Evolutionary conservation across 306 rosid species (phyloP).

Genomic region (apple (Malus domestica)): ASM211411v1 NC_041801.1:414501-415000

Average conservation of each 20-base stretch:
- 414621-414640: slow-evolving; percentile 36
- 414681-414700: slow-evolving; percentile 80
- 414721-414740: slow-evolving; percentile 71
- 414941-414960: not conserved
- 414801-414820: slow-evolving; percentile 27
- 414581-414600: slow-evolving; percentile 31
- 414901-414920: slow-evolving; percentile 6
- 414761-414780: slow-evolving; percentile 46
- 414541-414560: not conserved
- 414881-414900: slow-evolving; percentile 17
- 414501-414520: not conserved
- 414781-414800: slow-evolving; percentile 39
- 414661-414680: slow-evolving; percentile 72
- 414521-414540: slow-evolving; percentile 1
- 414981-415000: not conserved
- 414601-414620: slow-evolving; percentile 8
- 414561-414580: slow-evolving; percentile 14
- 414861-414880: slow-evolving; percentile 18
- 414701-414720: slow-evolving; percentile 95
- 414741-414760: slow-evolving; percentile 54
- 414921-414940: not conserved
- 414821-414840: slow-evolving; percentile 32
- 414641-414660: slow-evolving; percentile 97
- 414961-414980: not conserved
- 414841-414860: slow-evolving; percentile 27